These are phyloP conservation scores for Triticum urartu DNA, from an alignment of 176 grass and related monocot genomes.

Conservation along the genomic window DNA sequence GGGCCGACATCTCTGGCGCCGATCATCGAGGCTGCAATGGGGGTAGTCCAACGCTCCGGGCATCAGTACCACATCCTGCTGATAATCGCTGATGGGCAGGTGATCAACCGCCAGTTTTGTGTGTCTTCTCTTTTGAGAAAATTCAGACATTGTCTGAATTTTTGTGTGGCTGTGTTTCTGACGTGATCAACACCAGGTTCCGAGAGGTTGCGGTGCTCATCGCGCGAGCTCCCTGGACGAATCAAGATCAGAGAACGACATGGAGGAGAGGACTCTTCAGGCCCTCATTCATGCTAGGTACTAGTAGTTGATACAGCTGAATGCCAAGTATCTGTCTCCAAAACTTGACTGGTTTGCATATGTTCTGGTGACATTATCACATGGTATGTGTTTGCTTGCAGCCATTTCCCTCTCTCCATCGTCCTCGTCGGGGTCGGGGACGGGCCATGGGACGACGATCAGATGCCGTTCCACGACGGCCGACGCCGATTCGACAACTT, in stretches of 20 bases:
- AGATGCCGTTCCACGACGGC: slow-evolving; percentile 21
- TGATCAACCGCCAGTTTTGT: not conserved
- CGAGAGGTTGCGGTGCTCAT: not conserved
- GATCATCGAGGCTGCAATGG: slow-evolving; percentile 61
- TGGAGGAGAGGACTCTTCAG: slow-evolving; percentile 37
- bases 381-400: not conserved
- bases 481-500: slow-evolving; percentile 47
- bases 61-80: slow-evolving; percentile 72
- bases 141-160: not conserved
- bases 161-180: not conserved
- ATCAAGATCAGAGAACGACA: slow-evolving; percentile 20
- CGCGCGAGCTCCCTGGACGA: not conserved
- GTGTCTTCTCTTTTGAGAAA: not conserved
- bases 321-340: not conserved
- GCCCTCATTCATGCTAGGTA: slow-evolving; percentile 33
- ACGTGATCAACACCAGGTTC: not conserved
- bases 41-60: slow-evolving; percentile 35
- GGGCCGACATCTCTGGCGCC: slow-evolving; percentile 76
- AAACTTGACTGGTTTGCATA: not conserved
- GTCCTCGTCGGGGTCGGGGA: slow-evolving; percentile 58
- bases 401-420: slow-evolving; percentile 54
- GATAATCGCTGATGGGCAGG: slow-evolving; percentile 83
- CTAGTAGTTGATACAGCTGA: not conserved
- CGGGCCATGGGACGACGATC: slow-evolving; percentile 46
- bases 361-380: no score